Conservation (phyloP, 352 stramenopile species). For the Phytophthora lateralis region DNA sequence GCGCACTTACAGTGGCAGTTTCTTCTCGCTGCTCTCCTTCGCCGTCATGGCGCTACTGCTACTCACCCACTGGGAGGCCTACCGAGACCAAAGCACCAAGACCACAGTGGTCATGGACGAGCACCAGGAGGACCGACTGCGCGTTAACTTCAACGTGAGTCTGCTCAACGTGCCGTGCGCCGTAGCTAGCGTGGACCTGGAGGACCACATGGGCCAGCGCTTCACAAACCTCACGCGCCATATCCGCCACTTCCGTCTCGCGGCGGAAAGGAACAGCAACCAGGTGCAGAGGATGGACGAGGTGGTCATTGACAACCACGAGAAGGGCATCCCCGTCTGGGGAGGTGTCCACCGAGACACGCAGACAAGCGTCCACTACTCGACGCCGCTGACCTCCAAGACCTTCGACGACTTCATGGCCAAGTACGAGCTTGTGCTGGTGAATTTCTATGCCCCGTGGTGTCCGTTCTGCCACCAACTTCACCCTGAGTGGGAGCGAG, state of each 20-base stretch:
- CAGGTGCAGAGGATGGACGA: constrained; percentile 62
- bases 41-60: constrained; percentile 58
- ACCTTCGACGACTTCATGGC: constrained; percentile 82
- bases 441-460: constrained; percentile 88
- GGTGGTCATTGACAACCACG: constrained; percentile 70
- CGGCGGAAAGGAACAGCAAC: constrained; percentile 31
- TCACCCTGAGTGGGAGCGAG: constrained; percentile 79
- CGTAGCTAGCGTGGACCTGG: constrained; percentile 76
- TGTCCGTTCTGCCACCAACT: constrained; percentile 79
- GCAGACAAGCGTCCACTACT: constrained; percentile 71
- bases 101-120: constrained; percentile 73
- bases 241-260: constrained; percentile 77
- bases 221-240: constrained; percentile 84
- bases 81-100: constrained; percentile 45
- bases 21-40: constrained; percentile 77
- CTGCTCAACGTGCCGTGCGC: constrained; percentile 73
- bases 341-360: constrained; percentile 57
- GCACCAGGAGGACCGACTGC: constrained; percentile 81
- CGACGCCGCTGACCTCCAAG: constrained; percentile 60
- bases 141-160: constrained; percentile 88
- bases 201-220: constrained; percentile 79
- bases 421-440: constrained; percentile 86
- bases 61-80: constrained; percentile 63
- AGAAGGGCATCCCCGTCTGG: constrained; percentile 68
- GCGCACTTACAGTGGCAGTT: constrained; percentile 54